Evolutionary conservation across 2,329 filamentous ascomycete species (phyloP).

Genomic region (Sclerotinia subarctica): DNA sequence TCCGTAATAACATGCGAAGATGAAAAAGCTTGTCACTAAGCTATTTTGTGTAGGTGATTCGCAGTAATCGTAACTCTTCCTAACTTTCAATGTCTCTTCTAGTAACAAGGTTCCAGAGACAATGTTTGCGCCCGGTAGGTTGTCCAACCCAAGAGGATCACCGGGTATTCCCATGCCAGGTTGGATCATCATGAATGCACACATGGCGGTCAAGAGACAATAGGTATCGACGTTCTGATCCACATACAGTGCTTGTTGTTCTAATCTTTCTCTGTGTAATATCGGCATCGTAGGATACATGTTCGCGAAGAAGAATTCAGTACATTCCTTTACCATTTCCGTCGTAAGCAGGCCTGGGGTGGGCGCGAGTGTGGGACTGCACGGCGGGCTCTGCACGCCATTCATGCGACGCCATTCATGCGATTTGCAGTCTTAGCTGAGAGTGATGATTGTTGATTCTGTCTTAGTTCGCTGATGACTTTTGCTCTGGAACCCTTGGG

Average conservation of each 20-base stretch:
- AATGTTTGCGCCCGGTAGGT: conserved; percentile 54
- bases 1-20: conserved; percentile 70
- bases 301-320: conserved; percentile 66
- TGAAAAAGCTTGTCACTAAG: conserved; percentile 72
- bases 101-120: conserved; percentile 64
- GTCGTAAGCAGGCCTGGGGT: conserved; percentile 58
- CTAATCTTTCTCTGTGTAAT: conserved; percentile 55
- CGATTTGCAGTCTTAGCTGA: conserved; percentile 60
- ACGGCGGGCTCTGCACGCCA: conserved; percentile 47
- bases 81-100: conserved; percentile 63
- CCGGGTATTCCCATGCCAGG: conserved; percentile 62
- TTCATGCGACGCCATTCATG: conserved; percentile 56
- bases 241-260: conserved; percentile 57
- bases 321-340: conserved; percentile 63
- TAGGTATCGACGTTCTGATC: conserved; percentile 62
- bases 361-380: conserved; percentile 49
- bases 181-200: conserved; percentile 66
- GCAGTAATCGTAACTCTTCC: conserved; percentile 60
- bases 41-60: conserved; percentile 55
- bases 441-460: conserved; percentile 64
- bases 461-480: conserved; percentile 70
- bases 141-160: conserved; percentile 56
- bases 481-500: conserved; percentile 72
- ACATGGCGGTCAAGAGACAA: conserved; percentile 61
- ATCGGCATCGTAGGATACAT: conserved; percentile 64